Evolutionary conservation across 306 rosid genomes (phyloP), one percentile per base, ranked within the genome.

Genomic region (Malus sylvestris): DNA sequence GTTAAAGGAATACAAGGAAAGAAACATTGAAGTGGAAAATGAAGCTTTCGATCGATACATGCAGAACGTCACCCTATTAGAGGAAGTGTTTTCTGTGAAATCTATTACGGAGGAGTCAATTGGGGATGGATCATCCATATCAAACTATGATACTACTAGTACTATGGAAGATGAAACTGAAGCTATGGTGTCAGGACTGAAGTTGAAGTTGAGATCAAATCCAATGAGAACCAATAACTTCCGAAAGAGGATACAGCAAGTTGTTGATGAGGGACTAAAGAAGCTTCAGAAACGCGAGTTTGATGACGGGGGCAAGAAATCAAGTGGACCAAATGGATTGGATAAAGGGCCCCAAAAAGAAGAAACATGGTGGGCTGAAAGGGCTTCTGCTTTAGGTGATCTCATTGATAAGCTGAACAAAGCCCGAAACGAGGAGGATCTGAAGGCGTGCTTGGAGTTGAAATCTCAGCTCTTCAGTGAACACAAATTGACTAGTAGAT

Each of bases 31-130:
- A 83, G 89, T 74, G 67, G 98, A 92, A 85, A 88, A 89, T 78
- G 98, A 91, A 83, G 90, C 94, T 82, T 91, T 96, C 71, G 97
- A 89, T 62, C 88, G 91, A 45, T 96, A 96, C 92, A 88, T 92
- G 92, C 92, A 89, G 87, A 92, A 89, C 65, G 79, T 91, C 46
- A 86, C 73, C 76, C 87, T 96, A 64, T 90, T 92, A 71, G 96
- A 92, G 83, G 96, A 96, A 87, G 80, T 96, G 77, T 88, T 96
- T 61, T 84, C 91, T 55, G 86, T 79, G 78, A 84, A 90, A 76
- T 73, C 91, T 76, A 38, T 64, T 71, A 27, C 19, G 63, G 92
- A 87, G 52, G 88, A 67, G 68, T 67, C 78, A 63, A 57, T 30
- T 4, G 81, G 76, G 29, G 81, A 82, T 23, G 79, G n/a, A n/a